Base-by-base conservation (phyloP, 768 basidiomycete species). In the Kwoniella heveanensis region DNA sequence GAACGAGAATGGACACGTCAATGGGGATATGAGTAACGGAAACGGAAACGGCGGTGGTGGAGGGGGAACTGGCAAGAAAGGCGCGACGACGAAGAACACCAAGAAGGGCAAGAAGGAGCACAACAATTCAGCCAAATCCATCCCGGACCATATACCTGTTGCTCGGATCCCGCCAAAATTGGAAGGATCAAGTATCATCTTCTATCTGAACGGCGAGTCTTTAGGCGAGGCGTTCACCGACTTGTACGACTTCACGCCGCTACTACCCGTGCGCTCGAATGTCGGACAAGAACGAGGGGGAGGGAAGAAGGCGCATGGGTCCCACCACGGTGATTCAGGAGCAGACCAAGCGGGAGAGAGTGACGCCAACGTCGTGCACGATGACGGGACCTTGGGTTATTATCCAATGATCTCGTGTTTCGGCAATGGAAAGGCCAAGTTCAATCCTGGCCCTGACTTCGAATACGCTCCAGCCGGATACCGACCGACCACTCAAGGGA, bases 341-440 rank as follows among this genome's bases (percentile, higher is more conserved):
- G 57, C 64, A 9, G 3, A 7, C 15, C 39, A 51, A 44, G 10
- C 39, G 3, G 39, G 39, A 44, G 39, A 44, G 13, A 66, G 72
- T 19, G 69, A 76, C 25, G 89, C 91, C 80, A 93, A 93, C 66
- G 29, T 60, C 85, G 15, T 85, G 2, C 90, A 92, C 72, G 93
- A 99, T 77, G 96, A 99, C 77, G 96, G 95, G 21, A 88, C 89
- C 21, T 82, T 96, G 6, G 96, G 96, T 0, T 99, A 99, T 80
- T 98, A 92, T 77, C 92, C 95, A 0, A 88, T 97, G 82, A 86
- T 96, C 67, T 95, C 92, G 3, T 83, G 95, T 37, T 99, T 92
- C 83, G 94, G 93, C 72, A 88, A 89, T 64, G 95, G 91, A 0
- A 86, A 86, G 62, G 89, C 93, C 13, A 84, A 79, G 51, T 83